Base-by-base conservation (phyloP, 352 stramenopile species). In the Pythium dissimile region DNA sequence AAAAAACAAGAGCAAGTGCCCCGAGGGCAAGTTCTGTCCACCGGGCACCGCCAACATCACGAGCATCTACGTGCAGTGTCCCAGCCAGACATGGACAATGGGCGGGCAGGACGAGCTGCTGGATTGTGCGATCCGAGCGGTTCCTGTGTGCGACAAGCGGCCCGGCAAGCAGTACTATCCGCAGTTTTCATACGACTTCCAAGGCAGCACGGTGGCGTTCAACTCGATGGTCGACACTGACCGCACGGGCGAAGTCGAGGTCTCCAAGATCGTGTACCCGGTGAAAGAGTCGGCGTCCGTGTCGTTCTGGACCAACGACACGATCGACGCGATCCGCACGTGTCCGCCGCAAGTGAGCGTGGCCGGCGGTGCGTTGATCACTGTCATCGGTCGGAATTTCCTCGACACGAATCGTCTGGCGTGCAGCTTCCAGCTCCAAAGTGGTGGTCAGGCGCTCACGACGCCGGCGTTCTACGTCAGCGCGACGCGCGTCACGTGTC, bases 371-470 rank as follows among this genome's bases (percentile, higher is more conserved):
- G 57, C 79, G 12, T 38, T 89, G 4, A 30, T 98, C 13, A 98
- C 88, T 34, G 77, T 99, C 7, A 95, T 99, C 34, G 96, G 96
- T 2, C 78, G 93, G 18, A 98, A 99, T 71, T 99, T 99, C 60
- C 64, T 77, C 7, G 75, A 97, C 34, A 92, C 80, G 4, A 71
- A 67, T 15, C 69, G 77, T n/a, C 73, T 98, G 0, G 87, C 87
- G 21, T 98, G 95, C 54, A 80, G 89, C 41, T 97, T 86, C 51
- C 71, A 84, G 35, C 32, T 84, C 2, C 58, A 41, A 2, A 44
- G 38, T 13, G 54, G 31, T 54, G 69, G 54, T 9, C 51, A 71
- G 26, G 18, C 64, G 12, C 42, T 85, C 21, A 71, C 31, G 26
- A 58, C 62, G 0, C 72, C 75, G 2, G 88, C 82, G 0, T 81